These are phyloP conservation scores for Paramecium tetraurelia DNA, from an alignment of 73 alveolate species.

Conservation along the genomic window DNA sequence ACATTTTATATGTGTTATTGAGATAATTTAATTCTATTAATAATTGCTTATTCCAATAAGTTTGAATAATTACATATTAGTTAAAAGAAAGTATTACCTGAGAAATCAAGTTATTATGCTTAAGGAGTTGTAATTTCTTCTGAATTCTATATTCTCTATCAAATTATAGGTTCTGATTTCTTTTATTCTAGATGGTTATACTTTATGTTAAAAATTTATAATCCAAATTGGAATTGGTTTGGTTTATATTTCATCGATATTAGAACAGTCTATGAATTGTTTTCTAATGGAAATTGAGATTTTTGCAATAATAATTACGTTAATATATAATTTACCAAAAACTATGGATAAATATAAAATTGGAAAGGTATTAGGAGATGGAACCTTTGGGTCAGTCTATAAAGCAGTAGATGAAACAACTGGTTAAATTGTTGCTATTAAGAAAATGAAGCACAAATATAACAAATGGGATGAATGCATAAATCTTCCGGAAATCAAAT, in stretches of 20 bases:
- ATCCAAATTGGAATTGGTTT: background rate
- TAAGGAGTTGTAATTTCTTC: too few relatives aligned
- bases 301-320: background rate
- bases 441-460: constrained; percentile 71
- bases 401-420: constrained; percentile 82
- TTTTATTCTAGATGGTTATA: background rate
- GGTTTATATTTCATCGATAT: background rate
- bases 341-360: constrained; percentile 60
- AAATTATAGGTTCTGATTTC: too few relatives aligned
- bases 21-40: background rate
- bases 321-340: background rate
- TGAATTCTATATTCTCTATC: background rate
- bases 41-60: background rate
- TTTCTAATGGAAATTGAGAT: background rate
- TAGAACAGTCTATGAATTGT: background rate
- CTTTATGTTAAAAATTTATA: too few relatives aligned
- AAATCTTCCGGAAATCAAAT: constrained; percentile 86
- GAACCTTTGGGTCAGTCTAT: constrained; percentile 85
- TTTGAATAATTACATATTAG: background rate
- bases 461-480: constrained; percentile 92
- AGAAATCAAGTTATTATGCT: too few relatives aligned
- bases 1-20: background rate
- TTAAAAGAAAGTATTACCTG: too few relatives aligned
- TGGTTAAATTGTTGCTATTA: constrained; percentile 81
- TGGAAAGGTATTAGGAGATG: constrained; percentile 73